phyloP scores from a whole-genome alignment of 2,329 filamentous ascomycete species.

The Colletotrichum phormii region DNA sequence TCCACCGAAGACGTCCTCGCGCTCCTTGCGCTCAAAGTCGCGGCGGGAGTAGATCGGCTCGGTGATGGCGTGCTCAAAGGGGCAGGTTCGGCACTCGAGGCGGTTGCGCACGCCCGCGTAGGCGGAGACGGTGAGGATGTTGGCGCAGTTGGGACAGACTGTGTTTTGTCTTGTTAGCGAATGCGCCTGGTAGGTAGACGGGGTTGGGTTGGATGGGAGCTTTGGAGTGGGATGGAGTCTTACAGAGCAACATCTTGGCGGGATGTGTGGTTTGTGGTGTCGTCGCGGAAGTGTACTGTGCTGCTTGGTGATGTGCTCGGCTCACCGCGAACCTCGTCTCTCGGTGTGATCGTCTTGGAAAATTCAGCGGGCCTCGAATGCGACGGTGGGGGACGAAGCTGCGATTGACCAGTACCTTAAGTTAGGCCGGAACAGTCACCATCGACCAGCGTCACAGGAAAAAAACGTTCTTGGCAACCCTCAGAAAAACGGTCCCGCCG shows the following conservation, averaged over 20 bases:
- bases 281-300: not conserved
- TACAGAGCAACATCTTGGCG: slow-evolving; percentile 75
- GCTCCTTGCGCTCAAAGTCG: slow-evolving; percentile 87
- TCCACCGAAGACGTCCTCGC: slow-evolving; percentile 90
- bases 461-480: not conserved
- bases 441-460: not conserved
- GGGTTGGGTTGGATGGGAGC: not conserved
- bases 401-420: too few relatives aligned
- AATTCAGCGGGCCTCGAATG: slow-evolving; percentile 33
- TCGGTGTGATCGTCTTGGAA: slow-evolving; percentile 20
- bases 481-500: not conserved
- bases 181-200: not conserved
- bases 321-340: not conserved
- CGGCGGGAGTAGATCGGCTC: slow-evolving; percentile 84
- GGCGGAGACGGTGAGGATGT: slow-evolving; percentile 80
- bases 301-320: not conserved
- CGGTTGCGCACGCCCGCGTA: slow-evolving; percentile 75
- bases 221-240: slow-evolving; percentile 30
- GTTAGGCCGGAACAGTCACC: not conserved
- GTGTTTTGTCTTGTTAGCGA: slow-evolving; percentile 33
- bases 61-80: slow-evolving; percentile 88
- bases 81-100: slow-evolving; percentile 95
- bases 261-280: not conserved
- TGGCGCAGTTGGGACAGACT: slow-evolving; percentile 88
- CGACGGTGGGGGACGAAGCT: slow-evolving; percentile 31